Evolutionary conservation across 140 eudicot species (phyloP), one percentile per base, ranked within the genome.

Genomic region (Artemisia princeps): DNA sequence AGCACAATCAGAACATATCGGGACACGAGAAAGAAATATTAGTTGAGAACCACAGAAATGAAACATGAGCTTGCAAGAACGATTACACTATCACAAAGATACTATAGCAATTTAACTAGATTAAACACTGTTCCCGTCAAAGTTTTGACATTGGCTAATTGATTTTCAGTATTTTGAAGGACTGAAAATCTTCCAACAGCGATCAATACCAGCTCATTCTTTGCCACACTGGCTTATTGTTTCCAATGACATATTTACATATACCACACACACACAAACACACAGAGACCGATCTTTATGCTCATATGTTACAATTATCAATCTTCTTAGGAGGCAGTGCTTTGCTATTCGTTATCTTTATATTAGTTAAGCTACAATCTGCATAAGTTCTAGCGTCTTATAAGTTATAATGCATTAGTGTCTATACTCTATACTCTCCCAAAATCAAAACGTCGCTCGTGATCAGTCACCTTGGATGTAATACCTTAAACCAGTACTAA

Each of bases 1-100:
- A 5, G 51, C 68, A 63, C 55, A 60, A 62, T 69, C 60, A 66
- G 48, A 55, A 70, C 73, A 70, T 57, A 40, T 46, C 68, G 76
- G 52, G 62, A 65, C 70, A 77, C 28, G 37, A 69, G 42, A 66
- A 23, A 30, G 24, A 15, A 33, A 45, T 62, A 22, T 58, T 16
- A 65, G 58, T 67, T 74, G 45, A n/a, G 20, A 51, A 14, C 63
- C 3, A 69, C 9, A 49, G 37, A 71, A 62, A 55, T 61, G 66
- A 72, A 74, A 55, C 62, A 72, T 23, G 57, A 65, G 55, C 53
- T 52, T 46, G 62, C 20, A 57, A 44, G 44, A 51, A 66, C 19
- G 55, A 33, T 26, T 62, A 60, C 14, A 51, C 14, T 51, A 74
- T 57, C 22, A 19, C 13, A 69, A 54, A 60, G 57, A 45, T 62